Base-by-base conservation (phyloP, 2,329 filamentous ascomycete species). In the Chaetothyriales sp. region DNA sequence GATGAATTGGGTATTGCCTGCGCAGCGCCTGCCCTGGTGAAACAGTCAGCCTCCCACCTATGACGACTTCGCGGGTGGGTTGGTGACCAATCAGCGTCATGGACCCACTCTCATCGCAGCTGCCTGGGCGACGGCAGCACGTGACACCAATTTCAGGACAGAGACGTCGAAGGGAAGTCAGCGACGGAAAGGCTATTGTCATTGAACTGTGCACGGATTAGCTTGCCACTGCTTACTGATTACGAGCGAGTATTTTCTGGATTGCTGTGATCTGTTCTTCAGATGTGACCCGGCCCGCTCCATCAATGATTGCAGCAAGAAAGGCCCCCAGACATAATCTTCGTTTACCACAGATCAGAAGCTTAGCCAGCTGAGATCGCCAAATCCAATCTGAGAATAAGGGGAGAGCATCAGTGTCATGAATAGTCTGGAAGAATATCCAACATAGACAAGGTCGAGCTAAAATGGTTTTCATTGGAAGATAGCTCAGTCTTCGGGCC, bases 401-500 rank as follows among this genome's bases (percentile, higher is more conserved):
- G 12, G 32, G 10, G 32, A 39, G 15, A 39, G 32, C 32, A 39
- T 39, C 5, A 5, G 10, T 39, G 10, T 39, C 2, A 12, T 39
- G 4, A 15, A 12, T 39, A 15, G 3, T 5, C 10, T 12, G 10
- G 10, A 15, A 39, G 10, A 39, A 15, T 9, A 39, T 15, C 10
- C 32, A 39, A 39, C 32, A 39, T 15, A 15, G 32, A 39, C 10
- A 39, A 39, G 15, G 32, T 15, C 15, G 32, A 39, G 28, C 32
- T 39, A 15, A 3, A 15, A 39, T 15, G 32, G 32, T 39, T 39
- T 39, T 39, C 32, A 39, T 39, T 15, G 12, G 32, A 39, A 39
- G 15, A 39, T 15, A 15, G 32, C 32, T 39, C 32, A 39, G 10
- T 39, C 32, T 39, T 53, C 54, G 46, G 44, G 26, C 43, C 28